phyloP scores from a whole-genome alignment of 1,284 basidiomycete genomes.

The Salmacisia buchloeana region DNA sequence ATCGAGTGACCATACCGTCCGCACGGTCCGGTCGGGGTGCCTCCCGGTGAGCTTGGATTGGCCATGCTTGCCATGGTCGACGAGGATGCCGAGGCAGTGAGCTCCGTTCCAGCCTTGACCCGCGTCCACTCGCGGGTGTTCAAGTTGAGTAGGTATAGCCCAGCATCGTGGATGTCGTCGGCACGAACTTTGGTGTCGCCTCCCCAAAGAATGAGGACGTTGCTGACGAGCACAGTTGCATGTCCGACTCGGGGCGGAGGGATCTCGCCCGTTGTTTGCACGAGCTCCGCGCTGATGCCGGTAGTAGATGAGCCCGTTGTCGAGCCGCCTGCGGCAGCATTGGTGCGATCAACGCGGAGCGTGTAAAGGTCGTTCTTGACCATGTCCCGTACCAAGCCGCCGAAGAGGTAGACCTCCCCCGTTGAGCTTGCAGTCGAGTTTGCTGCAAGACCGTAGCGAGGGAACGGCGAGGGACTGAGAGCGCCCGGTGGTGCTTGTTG shows the following conservation, averaged over 20 bases:
- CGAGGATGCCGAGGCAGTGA: conserved; percentile 1
- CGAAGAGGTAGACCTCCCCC: conserved; percentile 93
- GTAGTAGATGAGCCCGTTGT: too few relatives aligned
- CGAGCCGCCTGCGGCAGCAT: conserved; percentile 21
- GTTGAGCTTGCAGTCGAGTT: conserved; percentile 68
- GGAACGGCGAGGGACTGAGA: conserved; percentile 66
- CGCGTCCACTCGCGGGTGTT: conserved; percentile 85
- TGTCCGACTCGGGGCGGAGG: conserved; percentile 90
- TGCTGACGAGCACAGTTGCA: conserved; percentile 88
- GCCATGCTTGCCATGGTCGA: conserved; percentile 1
- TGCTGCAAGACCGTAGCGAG: conserved; percentile 93
- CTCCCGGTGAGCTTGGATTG: conserved; percentile 10
- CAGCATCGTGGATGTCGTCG: conserved; percentile 82
- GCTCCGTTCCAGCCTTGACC: conserved; percentile 54
- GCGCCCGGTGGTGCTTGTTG: conserved; percentile 46
- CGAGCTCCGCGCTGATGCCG: conserved; percentile 56
- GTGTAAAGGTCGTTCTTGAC: conserved; percentile 88
- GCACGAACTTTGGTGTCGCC: conserved; percentile 77
- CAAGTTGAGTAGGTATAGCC: conserved; percentile 89
- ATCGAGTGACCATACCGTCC: conserved; percentile 96
- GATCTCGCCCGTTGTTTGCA: conserved; percentile 74
- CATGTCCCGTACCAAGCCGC: conserved; percentile 85
- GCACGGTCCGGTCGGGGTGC: conserved; percentile 59
- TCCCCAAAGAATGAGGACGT: conserved; percentile 95
- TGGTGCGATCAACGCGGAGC: conserved; percentile 52